Evolutionary conservation across 225 moss, liverwort and hornwort species (phyloP).

Genomic region (Polytrichum commune): DNA sequence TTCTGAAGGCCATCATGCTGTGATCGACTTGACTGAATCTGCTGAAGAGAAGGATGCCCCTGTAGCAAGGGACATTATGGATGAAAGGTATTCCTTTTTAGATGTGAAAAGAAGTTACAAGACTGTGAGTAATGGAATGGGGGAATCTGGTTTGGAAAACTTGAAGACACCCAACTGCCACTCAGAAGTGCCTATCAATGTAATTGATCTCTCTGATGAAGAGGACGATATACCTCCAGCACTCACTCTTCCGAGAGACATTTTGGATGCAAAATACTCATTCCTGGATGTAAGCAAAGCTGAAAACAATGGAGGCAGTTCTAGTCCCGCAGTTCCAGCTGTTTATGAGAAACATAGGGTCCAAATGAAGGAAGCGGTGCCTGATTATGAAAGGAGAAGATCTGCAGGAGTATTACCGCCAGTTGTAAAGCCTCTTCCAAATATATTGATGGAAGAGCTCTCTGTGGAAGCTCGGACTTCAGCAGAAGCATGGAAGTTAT

Average conservation of each 20-base stretch:
- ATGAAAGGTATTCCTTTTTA: slow-evolving; percentile 12
- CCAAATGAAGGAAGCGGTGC: slow-evolving; percentile 16
- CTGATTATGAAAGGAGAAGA: slow-evolving; percentile 13
- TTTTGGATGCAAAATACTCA: slow-evolving; percentile 10
- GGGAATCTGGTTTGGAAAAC: slow-evolving; percentile 13
- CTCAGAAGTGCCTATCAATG: slow-evolving; percentile 21
- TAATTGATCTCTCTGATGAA: slow-evolving; percentile 50
- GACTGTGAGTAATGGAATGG: slow-evolving; percentile 6
- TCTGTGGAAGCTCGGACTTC: slow-evolving; percentile 65
- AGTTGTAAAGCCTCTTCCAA: slow-evolving; percentile 40
- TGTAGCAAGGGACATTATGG: slow-evolving; percentile 21
- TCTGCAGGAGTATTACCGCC: slow-evolving; percentile 10
- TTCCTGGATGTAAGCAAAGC: slow-evolving; percentile 4
- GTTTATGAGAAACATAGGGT: slow-evolving; percentile 16
- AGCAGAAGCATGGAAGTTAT: slow-evolving; percentile 65
- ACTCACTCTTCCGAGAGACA: slow-evolving; percentile 6
- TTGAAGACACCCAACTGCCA: slow-evolving; percentile 13
- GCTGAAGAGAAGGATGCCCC: slow-evolving; percentile 15
- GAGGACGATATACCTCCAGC: slow-evolving; percentile 37
- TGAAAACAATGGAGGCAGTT: slow-evolving; percentile 1
- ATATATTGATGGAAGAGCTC: slow-evolving; percentile 74
- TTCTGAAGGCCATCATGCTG: slow-evolving; percentile 22
- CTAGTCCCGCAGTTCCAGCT: slow-evolving; percentile 19
- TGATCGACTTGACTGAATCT: slow-evolving; percentile 23
- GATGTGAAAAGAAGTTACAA: slow-evolving; percentile 18